These are phyloP conservation scores for Colletotrichum acutatum DNA, from an alignment of 2,329 filamentous ascomycete species.

Conservation along the genomic window DNA sequence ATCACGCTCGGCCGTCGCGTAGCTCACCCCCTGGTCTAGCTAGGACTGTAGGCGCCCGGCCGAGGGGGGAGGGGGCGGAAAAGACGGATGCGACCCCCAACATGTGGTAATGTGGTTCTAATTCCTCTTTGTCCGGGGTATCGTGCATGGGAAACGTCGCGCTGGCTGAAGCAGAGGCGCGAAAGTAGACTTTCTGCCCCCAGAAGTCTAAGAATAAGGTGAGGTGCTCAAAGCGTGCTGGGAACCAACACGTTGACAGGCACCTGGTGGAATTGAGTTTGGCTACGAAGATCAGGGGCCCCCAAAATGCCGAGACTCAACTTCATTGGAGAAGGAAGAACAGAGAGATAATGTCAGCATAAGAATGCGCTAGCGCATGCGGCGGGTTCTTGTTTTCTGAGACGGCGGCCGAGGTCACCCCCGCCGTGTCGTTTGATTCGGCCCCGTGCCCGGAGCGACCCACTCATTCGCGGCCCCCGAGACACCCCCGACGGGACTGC, in stretches of 20 bases:
- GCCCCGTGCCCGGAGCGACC: slow-evolving; percentile 15
- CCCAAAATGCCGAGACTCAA: slow-evolving; percentile 15
- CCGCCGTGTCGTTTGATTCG: slow-evolving; percentile 8
- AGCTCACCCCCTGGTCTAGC: not conserved
- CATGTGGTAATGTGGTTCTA: not conserved
- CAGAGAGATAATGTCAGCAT: too few species aligned
- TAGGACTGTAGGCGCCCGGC: not conserved
- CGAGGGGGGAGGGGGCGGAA: not conserved
- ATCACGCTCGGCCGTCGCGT: not conserved
- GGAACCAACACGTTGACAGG: not conserved
- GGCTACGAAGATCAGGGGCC: not conserved
- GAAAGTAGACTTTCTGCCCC: not conserved
- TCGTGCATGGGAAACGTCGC: not conserved
- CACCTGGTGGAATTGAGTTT: not conserved
- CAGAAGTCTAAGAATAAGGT: not conserved
- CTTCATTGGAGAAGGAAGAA: not conserved
- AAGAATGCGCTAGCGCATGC: not conserved
- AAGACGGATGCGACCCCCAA: not conserved
- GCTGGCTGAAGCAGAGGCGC: not conserved
- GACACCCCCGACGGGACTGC: not conserved
- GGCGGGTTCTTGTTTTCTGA: not conserved
- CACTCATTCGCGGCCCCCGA: slow-evolving; percentile 17
- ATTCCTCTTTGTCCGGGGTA: not conserved
- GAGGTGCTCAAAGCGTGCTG: not conserved
- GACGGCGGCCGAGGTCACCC: slow-evolving; percentile 5